Conservation (phyloP, 305 asterid species). For the Fraxinus sp. region DNA sequence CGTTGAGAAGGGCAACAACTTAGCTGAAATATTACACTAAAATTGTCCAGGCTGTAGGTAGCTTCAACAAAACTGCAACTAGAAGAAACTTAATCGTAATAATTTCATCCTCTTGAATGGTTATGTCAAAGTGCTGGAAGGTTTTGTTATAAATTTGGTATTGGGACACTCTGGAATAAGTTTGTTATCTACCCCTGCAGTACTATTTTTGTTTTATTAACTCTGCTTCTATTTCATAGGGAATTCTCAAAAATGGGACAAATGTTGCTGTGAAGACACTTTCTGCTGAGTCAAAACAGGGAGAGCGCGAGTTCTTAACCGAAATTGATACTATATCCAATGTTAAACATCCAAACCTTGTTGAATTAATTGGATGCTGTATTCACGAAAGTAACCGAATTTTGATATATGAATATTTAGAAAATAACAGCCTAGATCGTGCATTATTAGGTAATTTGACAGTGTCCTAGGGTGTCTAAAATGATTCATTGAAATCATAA, state of each 20-base stretch:
- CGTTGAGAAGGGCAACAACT: not conserved
- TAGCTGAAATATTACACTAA: not conserved
- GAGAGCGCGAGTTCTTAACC: constrained; percentile 73
- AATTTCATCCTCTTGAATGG: constrained; percentile 5
- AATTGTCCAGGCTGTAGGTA: constrained; percentile 12
- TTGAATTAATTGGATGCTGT: constrained; percentile 82
- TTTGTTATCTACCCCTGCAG: constrained; percentile 9
- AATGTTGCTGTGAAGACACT: constrained; percentile 77
- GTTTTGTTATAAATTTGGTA: constrained; percentile 9
- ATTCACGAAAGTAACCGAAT: constrained; percentile 60
- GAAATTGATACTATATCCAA: constrained; percentile 83
- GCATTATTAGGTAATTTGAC: constrained; percentile 62
- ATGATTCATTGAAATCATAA: constrained; percentile 10
- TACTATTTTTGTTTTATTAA: constrained; percentile 23
- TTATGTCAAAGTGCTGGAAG: not conserved
- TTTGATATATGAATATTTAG: constrained; percentile 75
- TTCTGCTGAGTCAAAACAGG: constrained; percentile 80
- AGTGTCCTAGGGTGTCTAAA: constrained; percentile 16
- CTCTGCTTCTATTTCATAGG: constrained; percentile 49
- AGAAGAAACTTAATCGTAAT: constrained; percentile 13
- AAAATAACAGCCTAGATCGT: constrained; percentile 77
- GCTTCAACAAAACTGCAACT: constrained; percentile 11
- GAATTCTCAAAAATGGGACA: constrained; percentile 57
- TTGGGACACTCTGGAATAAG: constrained; percentile 11
- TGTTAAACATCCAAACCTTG: constrained; percentile 86